Percentiles rank a stretch among this genome's conserved stretches.
These are phyloP conservation scores for Diplodia seriata DNA, from an alignment of 2,329 filamentous ascomycete genomes.

Conservation along the genomic window DNA sequence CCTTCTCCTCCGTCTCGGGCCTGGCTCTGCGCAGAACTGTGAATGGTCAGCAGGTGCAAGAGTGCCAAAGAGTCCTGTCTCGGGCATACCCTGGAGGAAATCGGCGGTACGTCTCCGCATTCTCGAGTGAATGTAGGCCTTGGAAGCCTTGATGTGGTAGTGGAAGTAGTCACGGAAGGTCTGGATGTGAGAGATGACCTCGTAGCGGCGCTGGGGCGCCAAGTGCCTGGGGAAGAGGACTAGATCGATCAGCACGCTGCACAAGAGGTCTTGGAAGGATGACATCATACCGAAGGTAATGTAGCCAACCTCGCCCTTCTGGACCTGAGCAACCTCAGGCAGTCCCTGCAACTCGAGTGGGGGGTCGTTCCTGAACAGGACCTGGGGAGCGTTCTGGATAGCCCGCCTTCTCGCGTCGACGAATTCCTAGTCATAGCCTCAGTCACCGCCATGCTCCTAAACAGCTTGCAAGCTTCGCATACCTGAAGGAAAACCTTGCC, in stretches of 20 bases:
- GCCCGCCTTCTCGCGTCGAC: slow-evolving; percentile 93
- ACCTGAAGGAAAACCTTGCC: slow-evolving; percentile 94
- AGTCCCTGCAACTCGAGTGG: slow-evolving; percentile 89
- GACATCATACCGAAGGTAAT: slow-evolving; percentile 85
- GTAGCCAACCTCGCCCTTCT: slow-evolving; percentile 89
- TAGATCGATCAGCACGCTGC: slow-evolving; percentile 48
- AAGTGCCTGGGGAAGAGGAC: slow-evolving; percentile 96
- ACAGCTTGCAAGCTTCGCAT: slow-evolving; percentile 38
- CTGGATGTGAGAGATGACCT: slow-evolving; percentile 98
- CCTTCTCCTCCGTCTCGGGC: slow-evolving; percentile 95
- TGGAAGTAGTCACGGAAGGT: slow-evolving; percentile 99
- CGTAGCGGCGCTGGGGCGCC: slow-evolving; percentile 85
- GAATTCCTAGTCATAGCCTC: slow-evolving; percentile 69
- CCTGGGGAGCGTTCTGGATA: slow-evolving; percentile 97
- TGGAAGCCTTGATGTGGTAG: slow-evolving; percentile 99
- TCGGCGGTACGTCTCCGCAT: slow-evolving; percentile 98
- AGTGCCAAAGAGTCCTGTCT: not conserved
- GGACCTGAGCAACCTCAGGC: slow-evolving; percentile 74
- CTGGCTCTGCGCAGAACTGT: slow-evolving; percentile 92
- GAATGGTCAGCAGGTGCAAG: slow-evolving; percentile 45
- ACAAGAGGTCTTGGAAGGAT: slow-evolving; percentile 32
- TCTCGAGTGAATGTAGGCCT: slow-evolving; percentile 97
- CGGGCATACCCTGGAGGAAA: slow-evolving; percentile 84
- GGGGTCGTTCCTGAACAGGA: slow-evolving; percentile 93
- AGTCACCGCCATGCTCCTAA: not conserved